These are phyloP conservation scores for Aspergillus ustus DNA, from an alignment of 2,329 filamentous ascomycete genomes.

Conservation along the genomic window DNA sequence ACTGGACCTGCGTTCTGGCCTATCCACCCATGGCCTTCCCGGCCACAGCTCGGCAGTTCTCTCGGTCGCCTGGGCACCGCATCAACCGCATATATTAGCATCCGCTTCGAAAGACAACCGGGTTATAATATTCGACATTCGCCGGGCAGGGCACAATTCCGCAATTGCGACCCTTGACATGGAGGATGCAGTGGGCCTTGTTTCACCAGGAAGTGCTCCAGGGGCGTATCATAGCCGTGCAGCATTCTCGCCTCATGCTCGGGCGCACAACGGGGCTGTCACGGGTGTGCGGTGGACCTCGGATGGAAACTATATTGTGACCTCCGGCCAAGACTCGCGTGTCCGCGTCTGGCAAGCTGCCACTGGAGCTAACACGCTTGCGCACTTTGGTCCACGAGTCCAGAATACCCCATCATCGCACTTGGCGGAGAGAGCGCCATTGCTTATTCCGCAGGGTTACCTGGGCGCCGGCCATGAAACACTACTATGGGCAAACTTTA, in stretches of 20 bases:
- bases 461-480: slow-evolving; percentile 64
- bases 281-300: slow-evolving; percentile 87
- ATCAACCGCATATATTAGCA: slow-evolving; percentile 76
- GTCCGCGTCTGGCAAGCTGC: slow-evolving; percentile 86
- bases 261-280: slow-evolving; percentile 79
- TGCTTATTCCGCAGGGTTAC: slow-evolving; percentile 66
- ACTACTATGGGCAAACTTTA: slow-evolving; percentile 81
- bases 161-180: slow-evolving; percentile 79
- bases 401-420: slow-evolving; percentile 68
- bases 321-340: slow-evolving; percentile 79
- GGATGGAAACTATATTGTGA: slow-evolving; percentile 75
- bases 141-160: slow-evolving; percentile 69
- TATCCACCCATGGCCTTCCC: slow-evolving; percentile 72
- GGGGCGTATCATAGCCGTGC: slow-evolving; percentile 40
- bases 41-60: slow-evolving; percentile 71
- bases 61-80: slow-evolving; percentile 79
- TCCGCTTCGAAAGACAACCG: slow-evolving; percentile 85
- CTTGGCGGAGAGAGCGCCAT: slow-evolving; percentile 64
- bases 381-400: slow-evolving; percentile 82
- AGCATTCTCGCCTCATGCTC: slow-evolving; percentile 50
- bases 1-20: slow-evolving; percentile 82
- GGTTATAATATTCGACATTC: slow-evolving; percentile 84
- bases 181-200: slow-evolving; percentile 77
- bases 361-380: slow-evolving; percentile 83
- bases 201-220: slow-evolving; percentile 40